Evolutionary conservation across 371 early-diverging fungal species (phyloP).

Genomic region (Apophysomyces elegans): DNA sequence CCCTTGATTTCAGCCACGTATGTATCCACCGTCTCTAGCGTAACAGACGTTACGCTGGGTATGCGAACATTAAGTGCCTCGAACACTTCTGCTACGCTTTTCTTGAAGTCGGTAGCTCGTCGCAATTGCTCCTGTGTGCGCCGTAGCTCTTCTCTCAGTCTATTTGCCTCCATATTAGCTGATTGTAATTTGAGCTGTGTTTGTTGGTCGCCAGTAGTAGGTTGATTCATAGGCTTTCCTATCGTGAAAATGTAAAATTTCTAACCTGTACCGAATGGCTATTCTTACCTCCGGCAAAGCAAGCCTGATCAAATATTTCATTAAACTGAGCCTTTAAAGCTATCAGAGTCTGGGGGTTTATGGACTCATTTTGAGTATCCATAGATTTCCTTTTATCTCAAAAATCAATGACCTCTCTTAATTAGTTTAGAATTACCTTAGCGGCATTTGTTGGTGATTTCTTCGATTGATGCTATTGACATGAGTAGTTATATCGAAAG

Average conservation of each 20-base stretch:
- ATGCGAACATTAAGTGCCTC: slow-evolving; percentile 21
- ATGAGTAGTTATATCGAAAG: background rate
- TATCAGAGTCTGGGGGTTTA: background rate
- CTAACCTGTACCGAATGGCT: background rate
- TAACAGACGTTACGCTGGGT: slow-evolving; percentile 8
- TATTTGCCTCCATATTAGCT: slow-evolving; percentile 14
- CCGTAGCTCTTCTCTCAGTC: slow-evolving; percentile 16
- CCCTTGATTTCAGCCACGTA: slow-evolving; percentile 17
- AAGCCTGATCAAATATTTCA: slow-evolving; percentile 8
- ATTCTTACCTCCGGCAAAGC: slow-evolving; percentile 4
- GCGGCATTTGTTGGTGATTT: background rate
- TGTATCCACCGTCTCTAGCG: slow-evolving; percentile 12
- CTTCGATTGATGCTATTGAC: slow-evolving; percentile 1
- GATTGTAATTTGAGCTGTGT: slow-evolving; percentile 13
- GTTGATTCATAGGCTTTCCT: background rate
- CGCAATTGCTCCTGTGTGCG: slow-evolving; percentile 4
- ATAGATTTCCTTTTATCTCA: background rate
- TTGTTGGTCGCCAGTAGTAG: slow-evolving; percentile 2
- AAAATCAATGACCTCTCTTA: background rate
- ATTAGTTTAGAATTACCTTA: background rate
- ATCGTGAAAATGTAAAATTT: too few species aligned
- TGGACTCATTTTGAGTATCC: background rate
- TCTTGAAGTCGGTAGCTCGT: slow-evolving; percentile 22
- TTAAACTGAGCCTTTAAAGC: slow-evolving; percentile 4
- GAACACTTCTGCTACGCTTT: slow-evolving; percentile 22